Conservation (phyloP, 108 stramenopile species). For the Nannochloropsis salina region DNA sequence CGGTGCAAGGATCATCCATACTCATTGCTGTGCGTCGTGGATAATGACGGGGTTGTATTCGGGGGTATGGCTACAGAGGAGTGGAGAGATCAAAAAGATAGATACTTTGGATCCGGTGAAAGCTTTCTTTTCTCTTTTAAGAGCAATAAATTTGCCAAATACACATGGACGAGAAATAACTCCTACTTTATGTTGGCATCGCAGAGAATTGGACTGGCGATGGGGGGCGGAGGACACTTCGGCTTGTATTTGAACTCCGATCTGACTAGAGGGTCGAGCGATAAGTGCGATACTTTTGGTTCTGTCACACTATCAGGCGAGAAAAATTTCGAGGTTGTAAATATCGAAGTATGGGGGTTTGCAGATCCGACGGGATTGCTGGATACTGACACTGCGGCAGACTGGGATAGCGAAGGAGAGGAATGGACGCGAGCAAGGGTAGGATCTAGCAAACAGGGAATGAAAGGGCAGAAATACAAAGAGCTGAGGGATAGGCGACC, state of each 20-base stretch:
- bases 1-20: background rate
- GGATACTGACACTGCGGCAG: no score
- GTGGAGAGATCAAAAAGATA: background rate
- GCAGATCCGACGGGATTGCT: background rate
- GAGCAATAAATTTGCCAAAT: background rate
- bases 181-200: background rate
- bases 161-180: background rate
- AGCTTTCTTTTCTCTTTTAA: background rate
- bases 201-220: background rate
- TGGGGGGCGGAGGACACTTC: background rate
- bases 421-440: no score
- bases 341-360: background rate
- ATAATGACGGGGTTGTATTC: background rate
- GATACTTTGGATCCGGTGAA: background rate
- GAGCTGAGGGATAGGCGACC: background rate
- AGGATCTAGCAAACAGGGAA: background rate
- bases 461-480: background rate
- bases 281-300: conserved; percentile 1
- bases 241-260: background rate
- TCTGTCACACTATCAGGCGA: background rate
- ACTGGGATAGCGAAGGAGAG: no score
- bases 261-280: background rate
- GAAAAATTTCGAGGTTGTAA: background rate
- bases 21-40: background rate
- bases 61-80: background rate